These are phyloP conservation scores for Starmerella floris DNA, from an alignment of 805 yeast species.

Conservation along the genomic window DNA sequence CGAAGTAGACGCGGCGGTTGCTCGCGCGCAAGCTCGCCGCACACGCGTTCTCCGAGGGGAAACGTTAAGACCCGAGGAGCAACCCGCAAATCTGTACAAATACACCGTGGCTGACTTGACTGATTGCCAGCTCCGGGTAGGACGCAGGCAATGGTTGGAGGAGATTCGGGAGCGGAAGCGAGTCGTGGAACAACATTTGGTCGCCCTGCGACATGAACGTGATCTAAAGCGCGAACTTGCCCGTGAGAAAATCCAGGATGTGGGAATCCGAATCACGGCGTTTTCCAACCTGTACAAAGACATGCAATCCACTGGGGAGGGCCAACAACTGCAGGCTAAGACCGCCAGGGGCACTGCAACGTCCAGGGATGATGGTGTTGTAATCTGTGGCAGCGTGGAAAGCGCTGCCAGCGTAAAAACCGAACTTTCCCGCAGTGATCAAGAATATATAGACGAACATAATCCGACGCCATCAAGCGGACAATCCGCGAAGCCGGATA, in stretches of 20 bases:
- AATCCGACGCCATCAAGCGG: no score
- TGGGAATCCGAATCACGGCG: background rate
- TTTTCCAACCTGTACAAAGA: background rate
- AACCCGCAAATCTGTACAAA: conserved; percentile 6
- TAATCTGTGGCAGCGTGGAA: no score
- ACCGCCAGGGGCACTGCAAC: no score
- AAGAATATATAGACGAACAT: no score
- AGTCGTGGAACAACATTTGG: background rate
- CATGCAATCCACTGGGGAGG: no score
- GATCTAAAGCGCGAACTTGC: background rate
- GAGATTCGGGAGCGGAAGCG: conserved; percentile 2
- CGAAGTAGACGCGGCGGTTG: background rate
- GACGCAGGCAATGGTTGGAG: conserved; percentile 9
- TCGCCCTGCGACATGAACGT: background rate
- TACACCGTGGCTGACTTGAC: conserved; percentile 5
- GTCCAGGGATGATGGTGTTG: no score
- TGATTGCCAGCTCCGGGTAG: conserved; percentile 6
- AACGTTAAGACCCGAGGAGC: conserved; percentile 1
- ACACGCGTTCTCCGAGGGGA: background rate
- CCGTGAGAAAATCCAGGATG: background rate
- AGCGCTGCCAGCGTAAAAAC: no score
- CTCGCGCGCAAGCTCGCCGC: background rate
- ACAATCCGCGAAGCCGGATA: no score
- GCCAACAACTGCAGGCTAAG: no score
- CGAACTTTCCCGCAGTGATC: no score